Evolutionary conservation across 2,329 filamentous ascomycete species (phyloP).

Genomic region (Nemania serpens): DNA sequence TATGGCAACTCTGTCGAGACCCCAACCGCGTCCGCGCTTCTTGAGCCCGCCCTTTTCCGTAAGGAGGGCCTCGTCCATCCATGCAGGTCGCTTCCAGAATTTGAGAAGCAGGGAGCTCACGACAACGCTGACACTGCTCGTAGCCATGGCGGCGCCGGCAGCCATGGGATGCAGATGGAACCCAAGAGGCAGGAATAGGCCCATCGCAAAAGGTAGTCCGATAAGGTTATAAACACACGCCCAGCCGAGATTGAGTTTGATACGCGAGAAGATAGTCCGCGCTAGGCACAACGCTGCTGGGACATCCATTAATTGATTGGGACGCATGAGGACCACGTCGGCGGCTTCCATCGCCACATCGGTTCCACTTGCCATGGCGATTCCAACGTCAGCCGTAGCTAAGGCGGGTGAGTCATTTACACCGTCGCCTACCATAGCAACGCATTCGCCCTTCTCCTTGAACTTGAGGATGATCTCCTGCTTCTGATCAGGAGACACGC

Average conservation of each 20-base stretch:
- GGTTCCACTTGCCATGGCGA: constrained; percentile 89
- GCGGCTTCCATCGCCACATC: constrained; percentile 98
- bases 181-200: constrained; percentile 88
- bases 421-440: constrained; percentile 97
- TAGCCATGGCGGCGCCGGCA: constrained; percentile 92
- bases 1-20: constrained; percentile 47
- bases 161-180: constrained; percentile 90
- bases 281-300: constrained; percentile 83
- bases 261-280: constrained; percentile 83
- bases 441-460: constrained; percentile 73
- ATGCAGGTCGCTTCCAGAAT: constrained; percentile 81
- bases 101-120: constrained; percentile 81
- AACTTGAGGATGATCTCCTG: constrained; percentile 80
- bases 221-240: constrained; percentile 91
- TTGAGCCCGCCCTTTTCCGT: constrained; percentile 59
- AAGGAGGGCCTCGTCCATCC: constrained; percentile 77
- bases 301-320: constrained; percentile 90
- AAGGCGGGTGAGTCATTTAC: constrained; percentile 98
- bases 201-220: constrained; percentile 96
- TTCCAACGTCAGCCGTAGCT: constrained; percentile 89
- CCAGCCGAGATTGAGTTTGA: constrained; percentile 92
- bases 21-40: constrained; percentile 50
- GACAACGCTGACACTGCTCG: constrained; percentile 88
- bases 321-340: constrained; percentile 93
- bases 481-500: constrained; percentile 90